Conservation (phyloP, 495 filamentous ascomycete species). For the Chaetomidium leptoderma region DNA sequence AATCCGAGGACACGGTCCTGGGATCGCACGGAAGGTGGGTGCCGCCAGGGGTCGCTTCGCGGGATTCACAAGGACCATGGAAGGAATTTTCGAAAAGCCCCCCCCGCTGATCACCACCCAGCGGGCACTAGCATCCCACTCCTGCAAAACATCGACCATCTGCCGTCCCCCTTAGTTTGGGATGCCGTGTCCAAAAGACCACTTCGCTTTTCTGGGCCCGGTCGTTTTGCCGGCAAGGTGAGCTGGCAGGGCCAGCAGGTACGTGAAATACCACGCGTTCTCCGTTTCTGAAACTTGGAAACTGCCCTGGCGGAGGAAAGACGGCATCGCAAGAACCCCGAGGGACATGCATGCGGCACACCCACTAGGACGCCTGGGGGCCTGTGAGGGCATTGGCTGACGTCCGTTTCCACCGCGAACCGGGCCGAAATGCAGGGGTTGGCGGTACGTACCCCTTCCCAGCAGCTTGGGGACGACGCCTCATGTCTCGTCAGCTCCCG, state of each 20-base stretch:
- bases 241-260: background rate
- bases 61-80: constrained; percentile 25
- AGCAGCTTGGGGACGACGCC: constrained; percentile 14
- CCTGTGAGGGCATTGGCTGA: constrained; percentile 6
- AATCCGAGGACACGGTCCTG: constrained; percentile 38
- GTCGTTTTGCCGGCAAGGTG: constrained; percentile 1
- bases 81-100: constrained; percentile 23
- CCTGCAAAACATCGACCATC: constrained; percentile 19
- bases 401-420: constrained; percentile 9
- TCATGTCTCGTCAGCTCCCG: constrained; percentile 23
- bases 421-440: constrained; percentile 23
- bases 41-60: constrained; percentile 26
- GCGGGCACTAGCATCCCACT: constrained; percentile 11
- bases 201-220: background rate
- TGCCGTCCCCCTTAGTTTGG: constrained; percentile 15
- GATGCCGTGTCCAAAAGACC: background rate
- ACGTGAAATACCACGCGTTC: background rate
- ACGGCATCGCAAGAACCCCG: background rate
- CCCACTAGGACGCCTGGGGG: background rate
- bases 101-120: constrained; percentile 3
- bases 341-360: background rate
- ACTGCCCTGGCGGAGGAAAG: background rate
- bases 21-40: constrained; percentile 29
- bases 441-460: constrained; percentile 19
- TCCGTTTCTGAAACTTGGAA: background rate